These are phyloP conservation scores for Geosiphon pyriformis DNA, from an alignment of 192 early-diverging fungal genomes.

Conservation along the genomic window DNA sequence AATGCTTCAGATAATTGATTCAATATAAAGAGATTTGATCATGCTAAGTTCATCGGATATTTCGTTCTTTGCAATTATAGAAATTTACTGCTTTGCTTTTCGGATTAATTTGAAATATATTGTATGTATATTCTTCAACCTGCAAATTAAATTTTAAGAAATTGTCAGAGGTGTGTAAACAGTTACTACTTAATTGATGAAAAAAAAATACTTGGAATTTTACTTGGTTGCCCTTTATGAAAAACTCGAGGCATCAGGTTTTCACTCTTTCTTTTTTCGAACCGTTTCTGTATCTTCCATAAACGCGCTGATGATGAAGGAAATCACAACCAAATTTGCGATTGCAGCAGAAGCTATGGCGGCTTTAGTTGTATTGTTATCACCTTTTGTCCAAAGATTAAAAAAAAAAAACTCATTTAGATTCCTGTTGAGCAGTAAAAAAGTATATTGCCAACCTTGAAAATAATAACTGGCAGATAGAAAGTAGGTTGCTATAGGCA, in stretches of 20 bases:
- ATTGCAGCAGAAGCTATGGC: background rate
- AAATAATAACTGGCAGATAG: background rate
- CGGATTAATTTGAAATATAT: too few relatives aligned
- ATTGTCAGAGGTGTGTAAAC: too few relatives aligned
- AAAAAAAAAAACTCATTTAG: background rate
- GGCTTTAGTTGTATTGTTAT: slow-evolving; percentile 1
- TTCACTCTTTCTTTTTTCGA: background rate
- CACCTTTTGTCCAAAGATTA: slow-evolving; percentile 1
- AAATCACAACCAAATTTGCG: slow-evolving; percentile 3
- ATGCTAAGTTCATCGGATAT: too few relatives aligned
- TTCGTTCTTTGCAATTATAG: too few relatives aligned
- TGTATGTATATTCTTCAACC: too few relatives aligned
- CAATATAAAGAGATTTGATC: too few relatives aligned
- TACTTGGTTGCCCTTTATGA: too few relatives aligned
- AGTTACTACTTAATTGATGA: too few relatives aligned
- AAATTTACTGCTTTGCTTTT: too few relatives aligned
- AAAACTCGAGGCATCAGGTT: too few relatives aligned
- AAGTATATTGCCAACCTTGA: background rate
- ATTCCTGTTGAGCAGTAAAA: background rate
- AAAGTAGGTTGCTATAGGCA: slow-evolving; percentile 10
- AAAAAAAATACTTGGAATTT: too few relatives aligned
- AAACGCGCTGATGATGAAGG: background rate
- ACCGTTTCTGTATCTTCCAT: background rate
- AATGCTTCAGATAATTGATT: slow-evolving; percentile 3
- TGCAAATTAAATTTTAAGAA: too few relatives aligned